Percentiles rank a stretch among this genome's conserved stretches.
phyloP scores from a whole-genome alignment of 495 filamentous ascomycete species.

The Penicillium lagena region DNA sequence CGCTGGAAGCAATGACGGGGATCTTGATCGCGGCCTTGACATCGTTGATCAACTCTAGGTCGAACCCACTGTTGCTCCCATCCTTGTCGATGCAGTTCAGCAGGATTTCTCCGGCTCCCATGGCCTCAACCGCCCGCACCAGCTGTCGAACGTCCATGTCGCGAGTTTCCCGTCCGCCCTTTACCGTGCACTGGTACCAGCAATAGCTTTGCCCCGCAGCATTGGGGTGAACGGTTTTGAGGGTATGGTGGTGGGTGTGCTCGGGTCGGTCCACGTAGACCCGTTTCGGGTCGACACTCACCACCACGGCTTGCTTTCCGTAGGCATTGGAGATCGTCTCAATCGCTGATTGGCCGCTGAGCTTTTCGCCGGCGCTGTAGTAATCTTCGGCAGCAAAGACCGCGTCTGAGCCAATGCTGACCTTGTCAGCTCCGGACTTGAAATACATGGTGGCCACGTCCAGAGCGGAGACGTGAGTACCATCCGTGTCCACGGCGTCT shows the following conservation, averaged over 20 bases:
- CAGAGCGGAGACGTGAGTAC: constrained; percentile 77
- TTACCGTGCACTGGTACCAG: constrained; percentile 98
- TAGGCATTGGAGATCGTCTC: constrained; percentile 92
- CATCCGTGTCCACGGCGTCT: constrained; percentile 83
- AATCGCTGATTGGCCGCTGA: constrained; percentile 81
- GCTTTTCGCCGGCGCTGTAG: constrained; percentile 55
- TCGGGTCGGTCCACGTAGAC: constrained; percentile 71
- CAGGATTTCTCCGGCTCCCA: constrained; percentile 92
- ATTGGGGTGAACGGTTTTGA: constrained; percentile 64
- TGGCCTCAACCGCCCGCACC: constrained; percentile 82
- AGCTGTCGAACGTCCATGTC: constrained; percentile 89
- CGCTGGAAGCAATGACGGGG: constrained; percentile 92
- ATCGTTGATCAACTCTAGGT: constrained; percentile 81
- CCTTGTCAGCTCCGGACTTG: constrained; percentile 96
- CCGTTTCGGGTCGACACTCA: constrained; percentile 88
- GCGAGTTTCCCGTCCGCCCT: constrained; percentile 83
- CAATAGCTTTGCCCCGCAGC: constrained; percentile 74
- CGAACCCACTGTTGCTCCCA: constrained; percentile 91
- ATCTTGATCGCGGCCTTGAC: constrained; percentile 82
- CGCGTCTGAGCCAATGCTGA: constrained; percentile 93
- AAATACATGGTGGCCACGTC: constrained; percentile 97
- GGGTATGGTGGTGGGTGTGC: constrained; percentile 71
- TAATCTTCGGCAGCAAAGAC: constrained; percentile 90
- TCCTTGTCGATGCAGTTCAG: constrained; percentile 98
- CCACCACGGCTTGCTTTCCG: constrained; percentile 93